Percentiles rank a stretch among this genome's conserved stretches.
Conservation (phyloP, 805 yeast species). For the Cyberlindnera petersonii region DNA sequence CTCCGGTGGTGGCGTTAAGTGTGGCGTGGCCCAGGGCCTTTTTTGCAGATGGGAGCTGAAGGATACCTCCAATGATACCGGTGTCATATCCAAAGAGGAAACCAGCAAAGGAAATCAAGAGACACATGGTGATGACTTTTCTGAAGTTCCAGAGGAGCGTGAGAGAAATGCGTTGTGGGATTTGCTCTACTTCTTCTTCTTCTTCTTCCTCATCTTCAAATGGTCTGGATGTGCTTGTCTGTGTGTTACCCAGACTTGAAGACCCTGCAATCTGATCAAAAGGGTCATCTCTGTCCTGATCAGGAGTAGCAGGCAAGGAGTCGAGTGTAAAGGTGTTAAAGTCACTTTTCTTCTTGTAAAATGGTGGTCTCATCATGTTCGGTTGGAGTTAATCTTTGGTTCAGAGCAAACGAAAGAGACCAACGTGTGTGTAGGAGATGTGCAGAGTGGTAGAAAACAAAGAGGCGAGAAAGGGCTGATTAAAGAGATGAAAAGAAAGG, state of each 20-base stretch:
- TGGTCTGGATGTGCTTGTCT: not conserved
- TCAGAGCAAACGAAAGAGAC: too few species aligned
- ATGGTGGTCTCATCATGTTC: not conserved
- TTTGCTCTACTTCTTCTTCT: not conserved
- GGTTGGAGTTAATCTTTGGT: not conserved
- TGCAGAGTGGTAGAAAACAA: too few species aligned
- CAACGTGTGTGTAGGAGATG: too few species aligned
- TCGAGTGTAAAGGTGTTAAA: slow-evolving; percentile 3
- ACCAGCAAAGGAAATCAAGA: slow-evolving; percentile 65
- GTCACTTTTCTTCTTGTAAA: slow-evolving; percentile 3
- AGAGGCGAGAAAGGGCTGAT: too few species aligned
- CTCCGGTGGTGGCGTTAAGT: slow-evolving; percentile 37
- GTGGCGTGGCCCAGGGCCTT: not conserved
- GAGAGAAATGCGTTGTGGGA: not conserved
- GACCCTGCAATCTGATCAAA: not conserved
- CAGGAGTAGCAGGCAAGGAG: not conserved
- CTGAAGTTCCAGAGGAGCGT: slow-evolving; percentile 7
- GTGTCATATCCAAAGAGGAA: slow-evolving; percentile 75
- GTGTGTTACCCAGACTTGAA: not conserved
- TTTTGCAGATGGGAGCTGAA: slow-evolving; percentile 53
- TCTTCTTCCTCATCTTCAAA: not conserved
- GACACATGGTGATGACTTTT: slow-evolving; percentile 29
- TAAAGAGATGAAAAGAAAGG: too few species aligned
- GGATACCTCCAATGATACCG: slow-evolving; percentile 71
- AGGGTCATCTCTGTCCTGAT: not conserved